Evolutionary conservation across 192 early-diverging fungal genomes (phyloP).

Genomic region (Funneliformis mosseae): DNA sequence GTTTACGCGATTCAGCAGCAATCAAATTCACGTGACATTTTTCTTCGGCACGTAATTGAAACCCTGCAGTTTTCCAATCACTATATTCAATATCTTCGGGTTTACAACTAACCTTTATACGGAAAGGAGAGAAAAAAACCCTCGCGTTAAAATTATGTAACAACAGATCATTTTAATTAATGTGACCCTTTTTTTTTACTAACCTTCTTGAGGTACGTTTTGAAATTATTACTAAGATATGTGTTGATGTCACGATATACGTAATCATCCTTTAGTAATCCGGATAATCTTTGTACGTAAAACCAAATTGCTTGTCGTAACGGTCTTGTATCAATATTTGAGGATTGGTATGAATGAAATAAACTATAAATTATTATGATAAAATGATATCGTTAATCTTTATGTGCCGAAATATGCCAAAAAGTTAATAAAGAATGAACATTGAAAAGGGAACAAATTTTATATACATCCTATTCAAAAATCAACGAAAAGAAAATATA

Average conservation of each 20-base stretch:
- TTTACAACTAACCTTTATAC: background rate
- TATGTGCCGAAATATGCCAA: background rate
- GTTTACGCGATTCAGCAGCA: conserved; percentile 56
- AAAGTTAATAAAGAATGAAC: background rate
- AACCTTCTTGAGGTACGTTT: conserved; percentile 46
- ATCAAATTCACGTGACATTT: conserved; percentile 60
- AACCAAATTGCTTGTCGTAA: conserved; percentile 60
- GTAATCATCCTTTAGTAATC: conserved; percentile 58
- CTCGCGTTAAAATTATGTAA: conserved; percentile 35
- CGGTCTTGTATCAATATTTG: conserved; percentile 52
- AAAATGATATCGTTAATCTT: background rate
- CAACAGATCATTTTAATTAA: too few relatives aligned
- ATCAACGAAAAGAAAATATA: background rate
- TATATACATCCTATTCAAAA: too few relatives aligned
- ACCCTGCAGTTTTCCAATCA: conserved; percentile 58
- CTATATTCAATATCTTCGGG: conserved; percentile 25
- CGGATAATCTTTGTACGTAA: conserved; percentile 56
- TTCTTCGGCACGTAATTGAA: conserved; percentile 58
- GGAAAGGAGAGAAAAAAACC: background rate
- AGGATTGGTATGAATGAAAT: background rate
- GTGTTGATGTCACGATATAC: conserved; percentile 47
- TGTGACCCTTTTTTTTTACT: conserved; percentile 1
- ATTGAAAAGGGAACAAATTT: background rate
- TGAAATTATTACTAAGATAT: conserved; percentile 50
- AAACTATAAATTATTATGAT: background rate